Base-by-base conservation (phyloP, 1,139 yeast species). In the Magnusiomyces starmeri region DNA sequence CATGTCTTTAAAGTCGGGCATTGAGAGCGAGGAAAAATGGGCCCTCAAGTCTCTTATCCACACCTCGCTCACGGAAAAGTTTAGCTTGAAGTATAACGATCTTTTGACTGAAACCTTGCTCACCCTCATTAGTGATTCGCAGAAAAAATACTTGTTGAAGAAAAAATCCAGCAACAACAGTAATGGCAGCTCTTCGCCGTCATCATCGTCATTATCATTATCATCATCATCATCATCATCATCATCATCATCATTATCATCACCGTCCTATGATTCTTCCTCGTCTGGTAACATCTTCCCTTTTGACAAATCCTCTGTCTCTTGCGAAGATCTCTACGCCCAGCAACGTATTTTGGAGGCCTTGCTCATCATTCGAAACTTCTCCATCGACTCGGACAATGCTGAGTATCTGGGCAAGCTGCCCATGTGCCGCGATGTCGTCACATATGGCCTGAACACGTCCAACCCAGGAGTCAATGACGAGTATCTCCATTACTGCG, bases 351-450 rank as follows among this genome's bases (percentile, higher is more conserved):
- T 82, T 51, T 72, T 83, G 50, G 89, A 85, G 62, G 75, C 86
- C 2, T 74, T 85, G 50, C 73, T 92, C 53, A 77, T 87, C 22
- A 71, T 92, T 53, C 75, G 97, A 62, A 92, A 92, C 66, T 72
- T 87, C 52, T 78, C 85, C 1, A 94, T 92, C 64, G 96, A 88
- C 63, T 78, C 86, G 16, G 83, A 78, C 43, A 86, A 88, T 61
- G 95, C 95, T 43, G 90, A 85, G 65, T 76, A 83, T 68, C 70
- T 92, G 56, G 85, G 94, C 0, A 76, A 79, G 58, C 72, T 77
- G 51, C 70, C 62, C 1, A 54, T 56, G 20, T 59, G 66, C 45
- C 59, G 59, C 16, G 59, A 54, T 18, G 60, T 71, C 21, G 74
- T 82, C n/a, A 70, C 79, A 55, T 69, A 71, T 51, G 78, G 81